A percentile compares a stretch with the other conserved stretches of the same genome.
Evolutionary conservation across 441 rosid genomes (phyloP).

Genomic region (Kokia cookei): DNA sequence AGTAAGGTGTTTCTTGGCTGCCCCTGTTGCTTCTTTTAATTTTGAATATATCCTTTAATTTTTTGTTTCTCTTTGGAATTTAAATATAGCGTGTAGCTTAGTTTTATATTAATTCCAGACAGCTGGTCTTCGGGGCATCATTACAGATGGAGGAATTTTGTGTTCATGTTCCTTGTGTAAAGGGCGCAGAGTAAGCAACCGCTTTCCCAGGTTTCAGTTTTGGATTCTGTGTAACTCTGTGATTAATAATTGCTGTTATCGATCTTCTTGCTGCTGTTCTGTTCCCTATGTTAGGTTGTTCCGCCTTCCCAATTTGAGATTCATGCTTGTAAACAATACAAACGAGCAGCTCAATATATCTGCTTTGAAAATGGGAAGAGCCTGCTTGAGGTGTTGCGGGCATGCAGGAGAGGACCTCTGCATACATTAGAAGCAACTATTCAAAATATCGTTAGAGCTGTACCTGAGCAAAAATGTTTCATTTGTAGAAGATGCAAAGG

Average conservation of each 20-base stretch:
- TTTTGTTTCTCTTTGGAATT: background rate
- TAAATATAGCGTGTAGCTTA: background rate
- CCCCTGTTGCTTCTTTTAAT: background rate
- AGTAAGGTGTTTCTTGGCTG: slow-evolving; percentile 49
- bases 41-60: background rate
- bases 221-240: slow-evolving; percentile 11
- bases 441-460: slow-evolving; percentile 57
- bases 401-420: slow-evolving; percentile 70
- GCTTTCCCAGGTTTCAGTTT: slow-evolving; percentile 14
- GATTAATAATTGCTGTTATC: slow-evolving; percentile 10
- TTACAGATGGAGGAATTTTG: slow-evolving; percentile 86
- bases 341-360: slow-evolving; percentile 92
- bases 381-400: slow-evolving; percentile 85
- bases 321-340: slow-evolving; percentile 90
- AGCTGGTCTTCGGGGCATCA: slow-evolving; percentile 80
- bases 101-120: slow-evolving; percentile 49
- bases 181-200: slow-evolving; percentile 64
- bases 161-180: slow-evolving; percentile 86
- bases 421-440: slow-evolving; percentile 70
- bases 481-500: slow-evolving; percentile 94
- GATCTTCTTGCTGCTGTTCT: slow-evolving; percentile 7
- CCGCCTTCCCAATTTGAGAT: slow-evolving; percentile 98
- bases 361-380: slow-evolving; percentile 99
- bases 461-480: slow-evolving; percentile 62
- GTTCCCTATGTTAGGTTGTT: slow-evolving; percentile 49